Conservation (phyloP, 352 stramenopile genomes). For the Globisporangium viniferum region DNA sequence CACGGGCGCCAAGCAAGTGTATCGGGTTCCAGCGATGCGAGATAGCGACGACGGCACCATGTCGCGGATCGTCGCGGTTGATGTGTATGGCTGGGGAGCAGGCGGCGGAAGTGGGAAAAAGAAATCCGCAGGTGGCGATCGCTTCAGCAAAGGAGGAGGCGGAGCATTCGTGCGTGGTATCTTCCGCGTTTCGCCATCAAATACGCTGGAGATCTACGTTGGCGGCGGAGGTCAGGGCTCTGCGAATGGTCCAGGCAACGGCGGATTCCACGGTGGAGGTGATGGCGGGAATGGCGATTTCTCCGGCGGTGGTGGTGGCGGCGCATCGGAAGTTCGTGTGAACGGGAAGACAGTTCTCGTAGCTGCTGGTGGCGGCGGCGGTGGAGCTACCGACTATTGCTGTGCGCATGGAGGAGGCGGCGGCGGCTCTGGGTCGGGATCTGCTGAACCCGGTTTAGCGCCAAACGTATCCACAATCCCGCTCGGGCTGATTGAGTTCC, state of each 20-base stretch:
- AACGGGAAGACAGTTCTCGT: slow-evolving; percentile 52
- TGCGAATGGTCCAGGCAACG: slow-evolving; percentile 21
- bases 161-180: slow-evolving; percentile 67
- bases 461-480: slow-evolving; percentile 34
- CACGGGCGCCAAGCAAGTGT: slow-evolving; percentile 24
- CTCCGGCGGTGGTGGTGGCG: slow-evolving; percentile 59
- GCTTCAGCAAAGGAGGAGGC: slow-evolving; percentile 53
- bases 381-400: slow-evolving; percentile 69
- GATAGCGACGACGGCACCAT: slow-evolving; percentile 10
- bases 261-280: slow-evolving; percentile 70
- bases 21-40: slow-evolving; percentile 26
- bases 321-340: slow-evolving; percentile 47
- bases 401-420: slow-evolving; percentile 65
- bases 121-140: slow-evolving; percentile 10
- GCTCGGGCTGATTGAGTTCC: slow-evolving; percentile 16
- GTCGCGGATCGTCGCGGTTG: slow-evolving; percentile 54
- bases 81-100: slow-evolving; percentile 77
- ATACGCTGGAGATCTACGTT: slow-evolving; percentile 55
- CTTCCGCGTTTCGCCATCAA: slow-evolving; percentile 37
- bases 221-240: slow-evolving; percentile 46
- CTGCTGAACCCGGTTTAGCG: slow-evolving; percentile 39
- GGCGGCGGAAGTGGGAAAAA: slow-evolving; percentile 55
- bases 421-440: slow-evolving; percentile 23
- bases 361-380: slow-evolving; percentile 67
- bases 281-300: slow-evolving; percentile 54